Evolutionary conservation across 1,139 yeast species (phyloP).

Genomic region (Hansenula anomala): DNA sequence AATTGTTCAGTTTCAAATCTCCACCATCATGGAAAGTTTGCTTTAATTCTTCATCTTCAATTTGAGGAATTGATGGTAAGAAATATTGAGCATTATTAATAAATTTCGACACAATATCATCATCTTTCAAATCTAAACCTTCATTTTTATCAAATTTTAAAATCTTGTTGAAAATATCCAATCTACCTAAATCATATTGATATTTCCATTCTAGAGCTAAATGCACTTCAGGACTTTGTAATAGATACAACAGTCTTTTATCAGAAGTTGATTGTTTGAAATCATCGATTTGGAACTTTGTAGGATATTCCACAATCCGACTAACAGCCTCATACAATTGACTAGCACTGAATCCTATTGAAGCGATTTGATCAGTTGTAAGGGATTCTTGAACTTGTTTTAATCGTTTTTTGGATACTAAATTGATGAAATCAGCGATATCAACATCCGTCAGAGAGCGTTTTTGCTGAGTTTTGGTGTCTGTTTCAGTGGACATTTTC

Average conservation of each 20-base stretch:
- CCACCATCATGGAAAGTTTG: too few relatives aligned
- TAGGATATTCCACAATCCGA: constrained; percentile 7
- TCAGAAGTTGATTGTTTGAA: constrained; percentile 5
- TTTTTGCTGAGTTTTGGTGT: not conserved
- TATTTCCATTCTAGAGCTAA: constrained; percentile 10
- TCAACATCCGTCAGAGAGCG: not conserved
- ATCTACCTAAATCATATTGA: constrained; percentile 5
- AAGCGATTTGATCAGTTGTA: constrained; percentile 5
- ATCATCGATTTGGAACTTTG: constrained; percentile 8
- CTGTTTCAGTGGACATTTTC: not conserved
- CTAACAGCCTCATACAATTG: constrained; percentile 7
- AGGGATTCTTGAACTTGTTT: not conserved
- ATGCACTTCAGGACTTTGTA: constrained; percentile 8
- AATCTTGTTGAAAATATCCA: constrained; percentile 11
- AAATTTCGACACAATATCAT: constrained; percentile 3
- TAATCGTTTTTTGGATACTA: not conserved
- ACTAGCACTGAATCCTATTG: constrained; percentile 6
- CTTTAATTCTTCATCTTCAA: constrained; percentile 4
- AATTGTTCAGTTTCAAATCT: too few relatives aligned
- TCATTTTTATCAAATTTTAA: constrained; percentile 1
- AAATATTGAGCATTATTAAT: constrained; percentile 2
- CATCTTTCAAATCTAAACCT: constrained; percentile 2
- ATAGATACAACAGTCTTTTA: constrained; percentile 1
- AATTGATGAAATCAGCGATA: not conserved
- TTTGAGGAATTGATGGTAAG: constrained; percentile 5